Base-by-base conservation (phyloP, 2,329 filamentous ascomycete genomes). In the Pseudophaeomoniella oleicola region DNA sequence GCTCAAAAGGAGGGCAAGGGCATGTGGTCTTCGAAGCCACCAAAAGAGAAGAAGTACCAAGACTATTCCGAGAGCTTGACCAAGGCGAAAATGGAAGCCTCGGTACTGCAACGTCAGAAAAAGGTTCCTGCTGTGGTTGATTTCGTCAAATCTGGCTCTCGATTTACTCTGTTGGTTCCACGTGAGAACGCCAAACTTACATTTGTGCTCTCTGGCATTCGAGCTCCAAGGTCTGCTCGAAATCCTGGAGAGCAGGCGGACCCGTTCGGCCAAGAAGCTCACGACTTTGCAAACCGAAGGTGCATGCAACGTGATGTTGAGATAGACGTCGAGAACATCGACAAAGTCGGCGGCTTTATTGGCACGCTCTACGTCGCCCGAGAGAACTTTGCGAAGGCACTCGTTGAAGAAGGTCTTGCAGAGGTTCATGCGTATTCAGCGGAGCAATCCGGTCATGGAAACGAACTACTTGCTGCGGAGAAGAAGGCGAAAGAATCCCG, bases 331-430 rank as follows among this genome's bases (percentile, higher is more conserved):
- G 78, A 94, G 56, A 86, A 87, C 50, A 82, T 85, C 47, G 90
- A 98, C 69, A 96, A 94, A 68, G 79, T 90, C 16, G 90, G 90
- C 50, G 90, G 90, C 27, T 98, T 98, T 66, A 96, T 98, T 47
- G 90, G 90, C 38, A 83, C 85, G 11, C 69, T 98, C 16, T 94
- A 86, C 58, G 74, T 98, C 56, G 88, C 86, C 66, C 82, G 87
- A 37, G 88, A 96, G 62, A 96, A 83, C 64, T 93, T 98, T 53
- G 84, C 87, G 51, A 94, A 94, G 67, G 59, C 84, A 2, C 72
- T 98, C 1, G 76, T 98, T 2, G 90, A 96, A 59, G 90, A 98
- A 60, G 90, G 90, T 42, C 70, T 94, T 18, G 88, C 90, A 12
- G 80, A 80, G 14, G 88, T 98, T 12, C 88, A 96, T 56, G 77